Conservation (phyloP, 208 protist species). For the Borovskyia barvae region DNA sequence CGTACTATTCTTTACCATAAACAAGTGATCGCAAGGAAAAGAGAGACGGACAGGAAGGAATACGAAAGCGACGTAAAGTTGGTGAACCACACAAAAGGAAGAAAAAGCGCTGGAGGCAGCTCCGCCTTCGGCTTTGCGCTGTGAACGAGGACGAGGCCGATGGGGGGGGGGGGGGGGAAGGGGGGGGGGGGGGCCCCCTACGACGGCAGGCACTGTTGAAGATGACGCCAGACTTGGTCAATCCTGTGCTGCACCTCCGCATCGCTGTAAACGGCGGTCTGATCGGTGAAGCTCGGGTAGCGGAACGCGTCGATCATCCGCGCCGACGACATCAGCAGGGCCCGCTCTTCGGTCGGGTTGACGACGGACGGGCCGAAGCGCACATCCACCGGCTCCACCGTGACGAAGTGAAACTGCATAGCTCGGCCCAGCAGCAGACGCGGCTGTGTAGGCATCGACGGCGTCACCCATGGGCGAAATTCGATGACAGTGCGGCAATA, state of each 20-base stretch:
- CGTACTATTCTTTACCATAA: no score
- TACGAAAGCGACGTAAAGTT: no score
- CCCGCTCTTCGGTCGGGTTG: slow-evolving; percentile 21
- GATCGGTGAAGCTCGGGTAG: slow-evolving; percentile 27
- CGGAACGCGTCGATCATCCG: slow-evolving; percentile 18
- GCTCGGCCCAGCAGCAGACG: slow-evolving; percentile 7
- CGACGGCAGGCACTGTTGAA: slow-evolving; percentile 19
- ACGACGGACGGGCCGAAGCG: slow-evolving; percentile 18
- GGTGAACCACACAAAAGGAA: no score
- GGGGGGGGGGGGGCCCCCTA: no score
- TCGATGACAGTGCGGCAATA: slow-evolving; percentile 42
- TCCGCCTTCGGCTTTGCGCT: no score
- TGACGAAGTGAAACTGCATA: slow-evolving; percentile 27
- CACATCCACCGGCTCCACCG: slow-evolving; percentile 28
- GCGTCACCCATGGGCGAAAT: slow-evolving; percentile 44
- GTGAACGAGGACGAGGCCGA: no score
- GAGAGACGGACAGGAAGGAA: no score
- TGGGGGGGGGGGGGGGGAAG: no score
- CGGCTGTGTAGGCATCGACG: slow-evolving; percentile 21
- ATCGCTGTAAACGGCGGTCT: slow-evolving; percentile 31
- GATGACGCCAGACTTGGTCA: slow-evolving; percentile 6
- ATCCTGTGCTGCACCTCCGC: slow-evolving; percentile 14
- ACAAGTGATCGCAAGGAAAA: no score
- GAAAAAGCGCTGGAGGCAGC: no score
- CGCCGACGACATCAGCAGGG: slow-evolving; percentile 16